These are phyloP conservation scores for Eremochloa ophiuroides DNA, from an alignment of 176 grass and related monocot species.

Conservation along the genomic window DNA sequence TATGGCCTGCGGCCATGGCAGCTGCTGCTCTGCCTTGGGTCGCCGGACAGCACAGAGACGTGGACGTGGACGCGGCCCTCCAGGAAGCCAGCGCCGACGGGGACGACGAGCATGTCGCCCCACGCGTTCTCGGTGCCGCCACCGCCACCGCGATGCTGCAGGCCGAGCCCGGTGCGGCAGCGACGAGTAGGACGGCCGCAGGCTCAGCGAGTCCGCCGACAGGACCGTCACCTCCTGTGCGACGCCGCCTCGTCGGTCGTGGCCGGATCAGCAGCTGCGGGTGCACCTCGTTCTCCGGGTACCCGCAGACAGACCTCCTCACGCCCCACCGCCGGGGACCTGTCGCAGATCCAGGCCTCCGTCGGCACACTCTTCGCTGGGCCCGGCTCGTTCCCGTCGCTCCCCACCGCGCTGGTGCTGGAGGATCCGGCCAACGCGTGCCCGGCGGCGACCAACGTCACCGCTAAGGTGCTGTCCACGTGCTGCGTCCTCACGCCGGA, in stretches of 20 bases:
- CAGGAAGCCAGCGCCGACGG: conserved; percentile 60
- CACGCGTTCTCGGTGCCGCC: conserved; percentile 44
- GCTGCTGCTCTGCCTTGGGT: too few relatives aligned
- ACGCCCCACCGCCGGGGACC: conserved; percentile 71
- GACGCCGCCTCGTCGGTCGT: too few relatives aligned
- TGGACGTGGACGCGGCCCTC: conserved; percentile 31
- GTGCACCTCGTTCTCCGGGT: conserved; percentile 84
- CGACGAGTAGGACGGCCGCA: conserved; percentile 41
- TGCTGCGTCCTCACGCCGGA: conserved; percentile 76
- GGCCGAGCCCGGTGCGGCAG: conserved; percentile 12
- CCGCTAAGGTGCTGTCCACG: conserved; percentile 5
- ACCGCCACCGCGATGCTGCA: conserved; percentile 35
- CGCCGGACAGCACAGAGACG: conserved; percentile 39
- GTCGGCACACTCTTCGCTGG: conserved; percentile 75
- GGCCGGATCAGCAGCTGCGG: too few relatives aligned
- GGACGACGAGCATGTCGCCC: conserved; percentile 48
- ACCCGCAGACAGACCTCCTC: conserved; percentile 68
- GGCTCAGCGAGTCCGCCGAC: conserved; percentile 64
- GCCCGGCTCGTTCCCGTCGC: conserved; percentile 22
- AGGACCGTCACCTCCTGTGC: conserved; percentile 75
- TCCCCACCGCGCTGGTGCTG: conserved; percentile 51
- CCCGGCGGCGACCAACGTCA: conserved; percentile 22
- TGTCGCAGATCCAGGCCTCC: conserved; percentile 40
- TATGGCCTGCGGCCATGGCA: too few relatives aligned
- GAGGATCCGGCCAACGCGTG: conserved; percentile 57